Evolutionary conservation across 1,284 basidiomycete genomes (phyloP), one percentile per base, ranked within the genome.

Genomic region (Trichosporon faecale): DNA sequence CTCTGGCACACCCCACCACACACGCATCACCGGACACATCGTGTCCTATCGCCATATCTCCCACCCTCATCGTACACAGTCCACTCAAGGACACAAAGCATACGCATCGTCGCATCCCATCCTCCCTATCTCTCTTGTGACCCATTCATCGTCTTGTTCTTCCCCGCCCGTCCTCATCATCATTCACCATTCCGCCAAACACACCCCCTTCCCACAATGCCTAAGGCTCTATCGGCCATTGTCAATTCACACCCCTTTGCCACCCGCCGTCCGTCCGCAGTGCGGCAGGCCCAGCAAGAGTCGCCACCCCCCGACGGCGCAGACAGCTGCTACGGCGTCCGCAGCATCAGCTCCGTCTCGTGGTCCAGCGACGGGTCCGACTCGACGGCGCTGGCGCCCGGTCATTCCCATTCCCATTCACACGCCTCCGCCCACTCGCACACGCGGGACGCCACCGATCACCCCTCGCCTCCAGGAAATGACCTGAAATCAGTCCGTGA

Each of bases 251-350:
- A 64, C 31, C 40, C 65, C 27, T 73, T 73, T 25, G 70, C 70
- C 70, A 71, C 72, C 69, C 72, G 72, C 57, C 66, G 72, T 29
- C 66, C 12, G 7, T 49, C 31, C 65, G 37, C 52, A n/a, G 35
- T 37, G 21, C 57, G n/a, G 46, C 44, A 37, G n/a, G n/a, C 16
- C 27, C 40, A 27, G 21, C 67, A 66, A 25, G 35, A 68, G 27
- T 52, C 65, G 16, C 33, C 66, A 29, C 68, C 73, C 57, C 68
- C 75, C 2, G 23, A 67, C 2, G 75, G 73, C 33, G 37, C 66
- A 1, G 76, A 77, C 64, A 75, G 74, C 65, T 75, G 65, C 66
- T 77, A 73, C 49, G 76, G 76, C n/a, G 76, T 77, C 7, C 68
- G 75, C 18, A 77, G 76, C 55, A 68, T 77, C 4, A 66, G 71